Conservation (phyloP, 106 monocot genomes). For the Allium sativum region DNA sequence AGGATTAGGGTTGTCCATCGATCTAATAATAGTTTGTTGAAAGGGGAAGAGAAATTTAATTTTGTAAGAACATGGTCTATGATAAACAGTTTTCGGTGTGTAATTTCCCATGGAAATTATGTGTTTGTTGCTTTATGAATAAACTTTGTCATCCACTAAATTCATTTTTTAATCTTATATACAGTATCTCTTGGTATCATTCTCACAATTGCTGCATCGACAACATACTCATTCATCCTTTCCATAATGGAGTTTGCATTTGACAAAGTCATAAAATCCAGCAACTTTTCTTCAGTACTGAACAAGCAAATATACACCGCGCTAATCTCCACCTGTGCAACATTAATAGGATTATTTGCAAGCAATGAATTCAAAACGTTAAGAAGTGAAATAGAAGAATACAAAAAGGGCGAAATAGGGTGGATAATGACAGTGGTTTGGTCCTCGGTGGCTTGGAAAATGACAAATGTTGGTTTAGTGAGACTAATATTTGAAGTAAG, state of each 20-base stretch:
- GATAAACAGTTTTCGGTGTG: too few relatives aligned
- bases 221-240: constrained; percentile 31
- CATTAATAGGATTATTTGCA: constrained; percentile 23
- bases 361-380: constrained; percentile 28
- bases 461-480: constrained; percentile 17
- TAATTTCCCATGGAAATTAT: too few relatives aligned
- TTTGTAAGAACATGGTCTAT: too few relatives aligned
- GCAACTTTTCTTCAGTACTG: constrained; percentile 16
- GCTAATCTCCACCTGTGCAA: constrained; percentile 6
- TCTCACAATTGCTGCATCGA: constrained; percentile 30
- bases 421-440: constrained; percentile 31
- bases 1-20: too few relatives aligned
- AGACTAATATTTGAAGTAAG: constrained; percentile 28
- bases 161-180: neutral
- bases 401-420: constrained; percentile 16
- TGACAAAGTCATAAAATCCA: constrained; percentile 19
- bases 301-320: constrained; percentile 23
- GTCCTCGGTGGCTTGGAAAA: constrained; percentile 39
- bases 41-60: too few relatives aligned
- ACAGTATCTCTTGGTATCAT: constrained; percentile 15
- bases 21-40: too few relatives aligned
- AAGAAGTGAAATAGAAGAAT: constrained; percentile 18
- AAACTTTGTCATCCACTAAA: too few relatives aligned
- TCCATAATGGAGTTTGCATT: constrained; percentile 35
- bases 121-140: too few relatives aligned